Conservation (phyloP, 2,329 filamentous ascomycete genomes). For the Penicillium freii region DNA sequence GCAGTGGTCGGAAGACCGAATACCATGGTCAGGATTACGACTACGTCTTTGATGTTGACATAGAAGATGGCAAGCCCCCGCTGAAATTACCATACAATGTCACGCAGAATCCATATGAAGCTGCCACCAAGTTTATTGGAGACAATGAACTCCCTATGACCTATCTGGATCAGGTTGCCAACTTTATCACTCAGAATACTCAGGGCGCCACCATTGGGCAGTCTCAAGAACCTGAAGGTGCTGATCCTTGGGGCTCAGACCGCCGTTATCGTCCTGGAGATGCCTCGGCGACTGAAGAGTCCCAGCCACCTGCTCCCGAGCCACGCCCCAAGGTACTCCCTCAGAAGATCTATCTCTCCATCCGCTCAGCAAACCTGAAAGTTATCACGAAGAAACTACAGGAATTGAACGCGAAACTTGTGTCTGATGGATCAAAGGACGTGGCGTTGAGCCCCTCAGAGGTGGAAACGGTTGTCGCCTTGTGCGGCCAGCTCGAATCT, state of each 20-base stretch:
- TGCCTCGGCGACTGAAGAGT: conserved; percentile 38
- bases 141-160: conserved; percentile 83
- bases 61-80: conserved; percentile 88
- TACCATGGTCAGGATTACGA: conserved; percentile 88
- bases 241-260: conserved; percentile 76
- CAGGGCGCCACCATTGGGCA: conserved; percentile 80
- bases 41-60: conserved; percentile 94
- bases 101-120: conserved; percentile 87
- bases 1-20: conserved; percentile 72
- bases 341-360: conserved; percentile 74
- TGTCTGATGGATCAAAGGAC: conserved; percentile 69
- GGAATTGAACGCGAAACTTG: conserved; percentile 67
- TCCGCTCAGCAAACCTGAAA: conserved; percentile 68
- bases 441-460: conserved; percentile 72
- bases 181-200: conserved; percentile 89
- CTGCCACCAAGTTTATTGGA: conserved; percentile 83
- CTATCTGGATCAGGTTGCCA: conserved; percentile 87
- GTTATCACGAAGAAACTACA: conserved; percentile 74
- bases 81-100: conserved; percentile 93
- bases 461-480: conserved; percentile 58
- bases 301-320: conserved; percentile 32
- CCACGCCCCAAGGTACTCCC: conserved; percentile 64
- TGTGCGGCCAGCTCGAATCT: conserved; percentile 63
- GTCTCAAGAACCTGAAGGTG: conserved; percentile 48
- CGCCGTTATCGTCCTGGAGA: conserved; percentile 75